phyloP scores from a whole-genome alignment of 441 rosid genomes.

The Gossypium armourianum region DNA sequence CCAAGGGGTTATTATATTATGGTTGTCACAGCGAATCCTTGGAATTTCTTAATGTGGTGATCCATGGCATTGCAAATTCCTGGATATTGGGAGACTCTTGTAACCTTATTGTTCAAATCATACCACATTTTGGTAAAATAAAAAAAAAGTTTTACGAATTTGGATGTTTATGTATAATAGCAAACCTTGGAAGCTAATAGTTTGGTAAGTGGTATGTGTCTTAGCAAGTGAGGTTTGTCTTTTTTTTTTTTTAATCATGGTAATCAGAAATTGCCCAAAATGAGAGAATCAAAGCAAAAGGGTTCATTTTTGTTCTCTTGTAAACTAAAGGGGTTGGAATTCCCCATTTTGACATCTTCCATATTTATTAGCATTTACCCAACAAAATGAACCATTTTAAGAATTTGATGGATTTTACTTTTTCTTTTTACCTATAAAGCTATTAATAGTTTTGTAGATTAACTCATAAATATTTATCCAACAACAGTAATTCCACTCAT shows the following conservation, averaged over 20 bases:
- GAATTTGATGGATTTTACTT: background rate
- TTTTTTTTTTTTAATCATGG: background rate
- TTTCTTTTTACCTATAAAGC: no score
- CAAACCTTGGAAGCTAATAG: background rate
- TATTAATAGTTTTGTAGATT: no score
- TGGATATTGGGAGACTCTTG: background rate
- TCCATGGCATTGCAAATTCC: no score
- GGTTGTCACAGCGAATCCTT: background rate
- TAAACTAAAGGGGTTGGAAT: background rate
- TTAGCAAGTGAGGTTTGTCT: slow-evolving; percentile 17
- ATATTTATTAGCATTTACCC: background rate
- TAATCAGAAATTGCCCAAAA: slow-evolving; percentile 8
- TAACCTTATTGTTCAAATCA: background rate
- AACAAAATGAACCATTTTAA: background rate
- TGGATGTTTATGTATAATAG: background rate
- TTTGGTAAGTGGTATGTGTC: slow-evolving; percentile 25
- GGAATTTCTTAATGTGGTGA: background rate
- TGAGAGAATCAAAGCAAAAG: background rate
- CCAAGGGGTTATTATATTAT: background rate
- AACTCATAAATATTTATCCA: no score
- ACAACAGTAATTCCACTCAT: no score
- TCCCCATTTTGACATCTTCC: no score
- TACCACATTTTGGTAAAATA: background rate
- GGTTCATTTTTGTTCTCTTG: background rate
- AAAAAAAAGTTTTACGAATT: background rate